Percentiles rank a stretch among this genome's conserved stretches.
phyloP scores from a whole-genome alignment of 2,329 filamentous ascomycete genomes.

The Daldinia sp. region DNA sequence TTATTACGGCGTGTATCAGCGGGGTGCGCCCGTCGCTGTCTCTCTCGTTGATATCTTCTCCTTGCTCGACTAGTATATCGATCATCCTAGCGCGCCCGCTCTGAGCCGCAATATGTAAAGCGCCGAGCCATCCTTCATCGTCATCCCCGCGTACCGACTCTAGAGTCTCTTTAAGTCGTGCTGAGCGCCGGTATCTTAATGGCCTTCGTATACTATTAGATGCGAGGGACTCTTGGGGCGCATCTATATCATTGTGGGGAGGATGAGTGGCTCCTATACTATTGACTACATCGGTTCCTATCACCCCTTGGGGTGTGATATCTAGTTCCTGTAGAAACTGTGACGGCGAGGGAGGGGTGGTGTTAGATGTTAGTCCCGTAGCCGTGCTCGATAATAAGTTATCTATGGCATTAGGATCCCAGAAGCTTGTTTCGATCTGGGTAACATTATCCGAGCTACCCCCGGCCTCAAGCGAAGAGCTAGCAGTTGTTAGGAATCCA shows the following conservation, averaged over 20 bases:
- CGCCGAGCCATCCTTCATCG: constrained; percentile 36
- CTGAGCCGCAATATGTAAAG: constrained; percentile 35
- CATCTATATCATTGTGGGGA: not conserved
- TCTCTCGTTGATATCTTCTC: constrained; percentile 36
- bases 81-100: constrained; percentile 36
- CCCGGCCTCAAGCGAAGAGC: not conserved
- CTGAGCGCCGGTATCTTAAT: constrained; percentile 15
- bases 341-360: constrained; percentile 6
- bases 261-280: not conserved
- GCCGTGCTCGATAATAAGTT: not conserved
- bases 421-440: constrained; percentile 9
- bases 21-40: constrained; percentile 45
- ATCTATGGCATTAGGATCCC: constrained; percentile 8
- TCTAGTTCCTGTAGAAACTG: constrained; percentile 6
- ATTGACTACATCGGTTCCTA: not conserved
- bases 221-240: not conserved
- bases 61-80: constrained; percentile 31
- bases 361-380: not conserved
- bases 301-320: not conserved
- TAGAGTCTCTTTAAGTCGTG: constrained; percentile 16
- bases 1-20: constrained; percentile 37
- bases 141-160: constrained; percentile 11
- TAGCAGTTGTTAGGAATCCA: not conserved
- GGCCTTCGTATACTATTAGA: constrained; percentile 9
- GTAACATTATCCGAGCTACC: not conserved